Base-by-base conservation (phyloP, 2,329 filamentous ascomycete genomes). In the Claviceps arundinis region DNA sequence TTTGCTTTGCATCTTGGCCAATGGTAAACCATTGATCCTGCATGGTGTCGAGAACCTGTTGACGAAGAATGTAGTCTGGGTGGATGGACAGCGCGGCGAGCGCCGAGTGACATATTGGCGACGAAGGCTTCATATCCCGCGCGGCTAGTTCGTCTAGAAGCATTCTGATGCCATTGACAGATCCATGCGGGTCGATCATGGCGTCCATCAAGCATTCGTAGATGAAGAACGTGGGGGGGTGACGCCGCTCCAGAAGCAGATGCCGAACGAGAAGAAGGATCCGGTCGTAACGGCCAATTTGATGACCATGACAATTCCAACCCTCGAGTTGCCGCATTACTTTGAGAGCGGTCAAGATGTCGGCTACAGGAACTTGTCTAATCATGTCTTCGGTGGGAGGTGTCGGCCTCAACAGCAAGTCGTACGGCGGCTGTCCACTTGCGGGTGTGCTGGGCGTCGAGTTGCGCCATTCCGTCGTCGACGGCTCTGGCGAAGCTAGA, bases 21-120 rank as follows among this genome's bases (percentile, higher is more conserved):
- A 65, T 57, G 2, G 60, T 55, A 47, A 65, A 63, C 86, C 89
- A 95, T 56, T 80, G 75, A 52, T 80, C 74, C 60, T 80, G 80
- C 85, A 93, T 89, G 52, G 84, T 82, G 51, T 79, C 70, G 41
- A 96, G 70, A 3, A 95, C 75, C 38, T 83, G 75, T 50, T 79
- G 77, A 38, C 89, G 82, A 24, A 93, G 70, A 5, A 89, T 58
- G 59, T 94, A 91, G 66, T 97, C 87, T 0, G 91, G 88, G 64
- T 97, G 93, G 8, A 93, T 79, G 0, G 87, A 80, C 24, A 96
- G 73, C 5, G 79, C 84, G 73, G 85, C 56, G 19, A 96, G 69
- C 2, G 84, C 80, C 55, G 80, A 80, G 65, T 90, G 83, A 60
- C 87, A 91, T 2, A 86, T 75, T 3, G 74, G 73, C 1, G 76